Base-by-base conservation (phyloP, 1,284 basidiomycete genomes). In the Boletus semigastroideus region DNA sequence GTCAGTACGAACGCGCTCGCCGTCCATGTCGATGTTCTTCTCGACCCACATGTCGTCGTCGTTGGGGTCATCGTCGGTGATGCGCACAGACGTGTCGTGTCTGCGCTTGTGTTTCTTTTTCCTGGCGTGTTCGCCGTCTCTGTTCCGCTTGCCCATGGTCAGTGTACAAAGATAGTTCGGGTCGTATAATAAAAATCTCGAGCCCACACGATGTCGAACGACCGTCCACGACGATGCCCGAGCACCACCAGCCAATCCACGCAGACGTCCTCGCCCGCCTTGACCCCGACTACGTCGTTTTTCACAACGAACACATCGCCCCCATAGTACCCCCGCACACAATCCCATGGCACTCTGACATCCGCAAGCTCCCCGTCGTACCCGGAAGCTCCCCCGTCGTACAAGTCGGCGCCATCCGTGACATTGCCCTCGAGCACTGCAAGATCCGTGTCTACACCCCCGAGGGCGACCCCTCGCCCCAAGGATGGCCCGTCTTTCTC, bases 11-110 rank as follows among this genome's bases (percentile, higher is more conserved):
- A 91, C 91, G 61, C 73, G 71, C 70, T 88, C 83, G 16, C 86
- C 84, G 42, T 86, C 86, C 72, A 85, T 83, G 63, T 87, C 86
- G 42, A 92, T 84, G 60, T 91, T 89, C 76, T 92, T 92, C 72
- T 94, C 91, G 34, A 89, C 80, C 92, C 92, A 94, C 75, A 90
- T 81, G 48, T 83, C 84, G 30, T 84, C 79, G 58, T 84, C 85
- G 59, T 78, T 73, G 31, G 78, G 76, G 63, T 84, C 82, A 53
- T 85, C 82, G 57, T 83, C 84, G 0, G 80, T 75, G 25, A 83
- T 75, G 41, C 65, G 68, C 27, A 74, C 50, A 14, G 61, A 63
- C 25, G 25, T 25, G 48, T 67, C 62, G 25, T 61, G 61, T 11
- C 49, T 46, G 46, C 25, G 25, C 42, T 74, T 75, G 56, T 74